These are phyloP conservation scores for Pezicula neosporulosa DNA, from an alignment of 2,329 filamentous ascomycete genomes.

Conservation along the genomic window DNA sequence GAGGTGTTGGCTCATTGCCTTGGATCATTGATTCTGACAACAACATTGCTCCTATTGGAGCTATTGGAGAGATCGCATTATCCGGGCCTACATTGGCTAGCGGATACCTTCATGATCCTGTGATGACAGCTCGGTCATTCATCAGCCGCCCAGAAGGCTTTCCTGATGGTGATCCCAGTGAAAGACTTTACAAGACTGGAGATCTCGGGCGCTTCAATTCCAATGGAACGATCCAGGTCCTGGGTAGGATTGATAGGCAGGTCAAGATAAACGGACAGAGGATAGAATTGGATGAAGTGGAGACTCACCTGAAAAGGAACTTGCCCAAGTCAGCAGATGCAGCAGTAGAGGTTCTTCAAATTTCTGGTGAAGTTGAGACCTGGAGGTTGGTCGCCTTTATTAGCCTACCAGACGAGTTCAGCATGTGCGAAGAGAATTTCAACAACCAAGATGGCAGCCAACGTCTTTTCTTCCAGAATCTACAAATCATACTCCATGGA, in stretches of 20 bases:
- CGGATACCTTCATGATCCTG: conserved; percentile 4
- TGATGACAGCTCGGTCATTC: neutral
- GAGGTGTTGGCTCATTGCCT: conserved; percentile 5
- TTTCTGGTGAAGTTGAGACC: neutral
- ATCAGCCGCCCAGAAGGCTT: neutral
- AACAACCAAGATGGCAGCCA: neutral
- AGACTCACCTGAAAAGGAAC: conserved; percentile 15
- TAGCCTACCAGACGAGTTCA: neutral
- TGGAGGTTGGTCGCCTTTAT: neutral
- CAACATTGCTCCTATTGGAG: conserved; percentile 5
- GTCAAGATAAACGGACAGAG: conserved; percentile 61
- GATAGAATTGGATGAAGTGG: conserved; percentile 59
- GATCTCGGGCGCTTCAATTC: conserved; percentile 57
- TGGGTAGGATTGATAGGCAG: conserved; percentile 61
- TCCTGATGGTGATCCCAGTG: neutral
- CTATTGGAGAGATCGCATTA: conserved; percentile 5
- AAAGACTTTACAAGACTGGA: conserved; percentile 57
- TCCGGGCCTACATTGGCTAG: conserved; percentile 5
- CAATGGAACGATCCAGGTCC: conserved; percentile 57
- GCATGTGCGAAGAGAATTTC: neutral
- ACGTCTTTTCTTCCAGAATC: neutral
- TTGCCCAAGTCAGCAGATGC: neutral
- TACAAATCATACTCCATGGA: neutral
- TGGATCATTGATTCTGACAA: conserved; percentile 7
- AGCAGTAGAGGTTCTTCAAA: neutral